A percentile compares a stretch with the other conserved stretches of the same genome.
These are phyloP conservation scores for Ceriops zippeliana DNA, from an alignment of 345 rosid species.

Conservation along the genomic window DNA sequence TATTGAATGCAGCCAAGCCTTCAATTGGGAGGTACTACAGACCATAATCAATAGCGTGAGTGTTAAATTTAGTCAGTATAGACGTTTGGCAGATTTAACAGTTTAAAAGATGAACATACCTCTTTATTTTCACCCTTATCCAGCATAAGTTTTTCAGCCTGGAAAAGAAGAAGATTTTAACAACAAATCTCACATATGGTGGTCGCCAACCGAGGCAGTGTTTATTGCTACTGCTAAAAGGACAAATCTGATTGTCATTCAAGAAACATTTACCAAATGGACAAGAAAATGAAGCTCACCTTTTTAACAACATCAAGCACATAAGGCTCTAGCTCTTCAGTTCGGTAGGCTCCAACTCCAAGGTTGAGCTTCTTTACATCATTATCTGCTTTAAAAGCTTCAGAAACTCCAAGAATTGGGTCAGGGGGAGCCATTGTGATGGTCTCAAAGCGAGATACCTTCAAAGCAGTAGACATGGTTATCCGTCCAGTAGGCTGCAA, in stretches of 20 bases:
- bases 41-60: conserved; percentile 5
- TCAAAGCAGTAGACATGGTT: conserved; percentile 58
- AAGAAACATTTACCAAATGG: conserved; percentile 9
- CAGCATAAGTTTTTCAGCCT: conserved; percentile 92
- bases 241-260: neutral
- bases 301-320: conserved; percentile 94
- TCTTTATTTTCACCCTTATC: conserved; percentile 91
- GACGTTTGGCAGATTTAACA: conserved; percentile 2
- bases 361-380: conserved; percentile 87
- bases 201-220: conserved; percentile 2
- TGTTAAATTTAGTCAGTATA: conserved; percentile 5
- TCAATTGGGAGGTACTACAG: conserved; percentile 97
- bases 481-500: conserved; percentile 61
- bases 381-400: conserved; percentile 84
- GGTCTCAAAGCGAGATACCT: conserved; percentile 78
- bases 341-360: conserved; percentile 96
- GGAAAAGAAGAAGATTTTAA: conserved; percentile 12
- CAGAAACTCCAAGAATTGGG: conserved; percentile 95
- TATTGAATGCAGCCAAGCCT: conserved; percentile 92
- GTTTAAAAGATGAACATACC: conserved; percentile 42
- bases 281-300: conserved; percentile 35
- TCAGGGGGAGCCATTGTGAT: conserved; percentile 96
- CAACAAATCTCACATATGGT: conserved; percentile 2
- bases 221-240: neutral
- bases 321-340: conserved; percentile 91